A percentile compares a stretch with the other conserved stretches of the same genome.
Evolutionary conservation across 352 stramenopile species (phyloP).

Genomic region (Plasmopara viticola): DNA sequence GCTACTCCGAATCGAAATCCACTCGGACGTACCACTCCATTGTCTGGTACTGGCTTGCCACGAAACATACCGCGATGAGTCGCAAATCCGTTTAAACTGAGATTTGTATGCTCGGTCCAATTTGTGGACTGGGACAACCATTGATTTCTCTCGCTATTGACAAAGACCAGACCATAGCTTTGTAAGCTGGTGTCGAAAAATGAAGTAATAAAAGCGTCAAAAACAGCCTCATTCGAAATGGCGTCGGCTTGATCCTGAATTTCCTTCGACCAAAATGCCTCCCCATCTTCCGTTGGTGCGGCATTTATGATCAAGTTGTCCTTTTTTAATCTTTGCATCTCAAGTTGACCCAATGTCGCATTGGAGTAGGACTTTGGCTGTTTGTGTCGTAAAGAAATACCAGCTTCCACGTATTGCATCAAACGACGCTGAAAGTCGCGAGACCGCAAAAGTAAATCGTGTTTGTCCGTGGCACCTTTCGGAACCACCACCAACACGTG

Average conservation of each 20-base stretch:
- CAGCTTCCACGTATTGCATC: background rate
- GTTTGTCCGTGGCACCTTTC: too few relatives aligned
- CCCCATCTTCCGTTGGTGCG: background rate
- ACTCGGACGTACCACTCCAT: too few relatives aligned
- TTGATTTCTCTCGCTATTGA: conserved; percentile 2
- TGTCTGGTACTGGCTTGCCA: too few relatives aligned
- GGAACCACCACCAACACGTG: too few relatives aligned
- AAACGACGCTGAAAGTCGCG: background rate
- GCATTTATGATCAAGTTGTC: background rate
- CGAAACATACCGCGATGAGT: too few relatives aligned
- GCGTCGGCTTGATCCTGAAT: conserved; percentile 1
- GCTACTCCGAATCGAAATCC: too few relatives aligned
- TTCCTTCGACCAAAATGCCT: background rate
- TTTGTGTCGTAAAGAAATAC: background rate
- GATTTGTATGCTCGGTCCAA: background rate
- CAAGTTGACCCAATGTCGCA: conserved; percentile 1
- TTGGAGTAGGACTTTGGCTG: background rate
- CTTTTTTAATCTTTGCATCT: background rate
- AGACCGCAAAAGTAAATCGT: background rate
- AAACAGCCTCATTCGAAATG: background rate
- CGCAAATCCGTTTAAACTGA: background rate
- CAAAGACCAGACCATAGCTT: background rate
- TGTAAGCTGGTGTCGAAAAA: background rate
- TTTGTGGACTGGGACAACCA: conserved; percentile 1
- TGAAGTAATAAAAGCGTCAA: conserved; percentile 4